Conservation (phyloP, 768 basidiomycete species). For the Ramaria sp. region DNA sequence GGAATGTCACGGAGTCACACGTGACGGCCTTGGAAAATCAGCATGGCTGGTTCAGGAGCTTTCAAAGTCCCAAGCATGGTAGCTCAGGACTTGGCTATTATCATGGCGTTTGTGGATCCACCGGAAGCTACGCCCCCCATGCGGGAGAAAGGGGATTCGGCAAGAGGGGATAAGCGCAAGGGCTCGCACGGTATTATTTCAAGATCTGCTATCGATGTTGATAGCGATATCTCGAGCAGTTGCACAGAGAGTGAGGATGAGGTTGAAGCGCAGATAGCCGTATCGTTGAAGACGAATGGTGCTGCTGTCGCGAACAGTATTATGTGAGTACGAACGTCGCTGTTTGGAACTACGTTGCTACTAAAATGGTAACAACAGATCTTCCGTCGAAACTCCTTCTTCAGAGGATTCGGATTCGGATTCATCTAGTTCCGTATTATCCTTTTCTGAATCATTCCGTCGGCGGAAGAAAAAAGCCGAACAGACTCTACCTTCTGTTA, state of each 20-base stretch:
- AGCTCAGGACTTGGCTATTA: constrained; percentile 49
- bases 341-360: not conserved
- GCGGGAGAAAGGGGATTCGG: not conserved
- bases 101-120: not conserved
- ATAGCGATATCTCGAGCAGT: constrained; percentile 45
- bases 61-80: constrained; percentile 55
- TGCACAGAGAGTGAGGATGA: constrained; percentile 58
- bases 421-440: not conserved
- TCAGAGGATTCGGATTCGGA: constrained; percentile 1
- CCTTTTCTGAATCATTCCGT: not conserved
- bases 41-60: constrained; percentile 4
- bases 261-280: constrained; percentile 54
- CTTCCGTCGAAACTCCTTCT: not conserved
- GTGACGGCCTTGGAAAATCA: not conserved
- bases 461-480: not conserved
- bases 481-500: constrained; percentile 18
- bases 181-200: not conserved
- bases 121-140: not conserved
- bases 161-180: not conserved
- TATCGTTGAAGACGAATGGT: constrained; percentile 9
- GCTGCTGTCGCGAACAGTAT: constrained; percentile 30
- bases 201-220: constrained; percentile 17
- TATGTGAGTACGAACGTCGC: constrained; percentile 11
- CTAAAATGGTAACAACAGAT: constrained; percentile 21
- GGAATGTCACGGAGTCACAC: too few relatives aligned